These are phyloP conservation scores for Mycosarcoma maydis DNA, from an alignment of 1,284 basidiomycete species.

Conservation along the genomic window DNA sequence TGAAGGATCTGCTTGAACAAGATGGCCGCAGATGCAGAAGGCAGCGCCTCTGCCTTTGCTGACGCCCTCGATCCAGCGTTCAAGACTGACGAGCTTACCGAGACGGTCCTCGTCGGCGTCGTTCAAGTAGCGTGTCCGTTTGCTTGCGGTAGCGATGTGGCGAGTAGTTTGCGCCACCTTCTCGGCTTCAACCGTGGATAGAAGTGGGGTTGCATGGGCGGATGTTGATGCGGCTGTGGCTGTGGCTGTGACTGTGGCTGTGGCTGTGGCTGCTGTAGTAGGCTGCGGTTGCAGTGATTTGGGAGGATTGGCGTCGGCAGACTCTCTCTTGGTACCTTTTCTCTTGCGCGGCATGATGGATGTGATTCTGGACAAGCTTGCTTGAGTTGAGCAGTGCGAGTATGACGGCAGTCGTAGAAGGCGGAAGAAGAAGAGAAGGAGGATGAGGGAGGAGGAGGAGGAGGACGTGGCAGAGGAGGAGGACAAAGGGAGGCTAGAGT, in stretches of 20 bases:
- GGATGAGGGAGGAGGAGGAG: background rate
- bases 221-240: background rate
- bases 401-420: background rate
- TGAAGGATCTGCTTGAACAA: background rate
- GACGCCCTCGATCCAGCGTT: constrained; percentile 30
- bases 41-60: constrained; percentile 45
- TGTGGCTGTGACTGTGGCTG: background rate
- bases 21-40: constrained; percentile 28
- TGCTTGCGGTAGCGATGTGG: background rate
- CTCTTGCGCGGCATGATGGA: constrained; percentile 41
- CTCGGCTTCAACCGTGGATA: too few species aligned
- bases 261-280: background rate
- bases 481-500: too few species aligned
- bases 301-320: constrained; percentile 10
- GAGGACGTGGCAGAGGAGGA: background rate
- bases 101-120: constrained; percentile 38
- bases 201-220: background rate
- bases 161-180: too few species aligned
- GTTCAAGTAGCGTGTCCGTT: constrained; percentile 13
- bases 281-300: constrained; percentile 4
- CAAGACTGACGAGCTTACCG: constrained; percentile 26
- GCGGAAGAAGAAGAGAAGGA: background rate
- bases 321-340: constrained; percentile 39
- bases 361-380: too few species aligned
- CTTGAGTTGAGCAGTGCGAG: too few species aligned